Conservation (phyloP, 306 rosid genomes). For the Vicia villosa region DNA sequence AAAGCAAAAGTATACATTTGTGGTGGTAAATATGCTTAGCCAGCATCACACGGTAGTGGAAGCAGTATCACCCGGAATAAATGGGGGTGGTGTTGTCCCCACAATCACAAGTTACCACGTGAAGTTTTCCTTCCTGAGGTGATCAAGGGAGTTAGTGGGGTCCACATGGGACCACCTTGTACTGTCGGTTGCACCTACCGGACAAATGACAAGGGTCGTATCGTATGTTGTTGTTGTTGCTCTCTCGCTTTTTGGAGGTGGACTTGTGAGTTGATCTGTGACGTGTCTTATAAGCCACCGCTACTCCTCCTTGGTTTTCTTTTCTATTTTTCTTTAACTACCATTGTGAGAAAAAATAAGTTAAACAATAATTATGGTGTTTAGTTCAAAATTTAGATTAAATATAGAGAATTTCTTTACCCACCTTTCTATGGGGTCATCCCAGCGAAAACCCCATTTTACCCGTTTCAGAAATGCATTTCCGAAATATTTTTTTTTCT, state of each 20-base stretch:
- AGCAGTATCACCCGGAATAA: slow-evolving; percentile 12
- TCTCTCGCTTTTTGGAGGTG: slow-evolving; percentile 11
- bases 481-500: too few species aligned
- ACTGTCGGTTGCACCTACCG: slow-evolving; percentile 35
- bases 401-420: too few species aligned
- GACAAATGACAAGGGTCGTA: slow-evolving; percentile 19
- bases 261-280: slow-evolving; percentile 21
- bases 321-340: background rate
- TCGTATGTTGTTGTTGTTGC: slow-evolving; percentile 30
- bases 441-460: too few species aligned
- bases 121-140: slow-evolving; percentile 4
- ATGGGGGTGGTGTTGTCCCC: slow-evolving; percentile 13
- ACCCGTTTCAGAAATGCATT: too few species aligned
- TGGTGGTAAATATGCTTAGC: slow-evolving; percentile 28
- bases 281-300: slow-evolving; percentile 28
- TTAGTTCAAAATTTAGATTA: too few species aligned
- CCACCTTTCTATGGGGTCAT: too few species aligned
- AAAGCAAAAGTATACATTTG: background rate
- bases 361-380: too few species aligned
- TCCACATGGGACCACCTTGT: slow-evolving; percentile 6
- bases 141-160: background rate
- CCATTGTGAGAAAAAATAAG: too few species aligned
- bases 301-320: background rate
- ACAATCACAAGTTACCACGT: slow-evolving; percentile 28
- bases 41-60: slow-evolving; percentile 32